A percentile compares a stretch with the other conserved stretches of the same genome.
phyloP scores from a whole-genome alignment of 257 asterid species.

The Penstemon barbatus region DNA sequence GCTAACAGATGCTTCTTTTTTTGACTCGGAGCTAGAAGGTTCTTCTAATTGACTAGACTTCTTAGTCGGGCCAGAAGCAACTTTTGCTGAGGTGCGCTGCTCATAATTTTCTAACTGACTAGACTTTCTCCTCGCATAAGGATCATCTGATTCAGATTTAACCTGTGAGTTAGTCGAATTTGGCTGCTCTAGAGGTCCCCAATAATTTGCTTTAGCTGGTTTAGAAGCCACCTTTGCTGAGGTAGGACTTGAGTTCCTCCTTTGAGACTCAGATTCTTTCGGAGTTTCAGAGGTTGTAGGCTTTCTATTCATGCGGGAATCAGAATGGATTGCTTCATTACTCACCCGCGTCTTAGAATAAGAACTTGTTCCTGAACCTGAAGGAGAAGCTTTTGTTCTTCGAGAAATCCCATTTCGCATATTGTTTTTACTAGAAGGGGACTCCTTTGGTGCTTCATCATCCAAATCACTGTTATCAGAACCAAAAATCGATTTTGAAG shows the following conservation, averaged over 20 bases:
- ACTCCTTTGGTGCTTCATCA: conserved; percentile 46
- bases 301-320: conserved; percentile 35
- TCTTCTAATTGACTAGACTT: conserved; percentile 38
- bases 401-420: conserved; percentile 59
- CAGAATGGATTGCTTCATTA: conserved; percentile 35
- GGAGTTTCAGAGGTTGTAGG: conserved; percentile 32
- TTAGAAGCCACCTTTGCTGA: conserved; percentile 32
- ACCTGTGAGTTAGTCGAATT: conserved; percentile 21
- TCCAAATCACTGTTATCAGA: conserved; percentile 62
- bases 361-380: conserved; percentile 34
- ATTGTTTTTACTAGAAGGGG: conserved; percentile 38
- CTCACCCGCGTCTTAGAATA: conserved; percentile 29
- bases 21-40: conserved; percentile 31
- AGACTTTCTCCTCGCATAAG: conserved; percentile 29
- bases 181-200: conserved; percentile 33
- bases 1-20: conserved; percentile 26
- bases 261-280: conserved; percentile 31
- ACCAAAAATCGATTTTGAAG: conserved; percentile 39
- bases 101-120: conserved; percentile 31
- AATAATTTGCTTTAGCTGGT: conserved; percentile 33
- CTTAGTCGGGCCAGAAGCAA: conserved; percentile 33
- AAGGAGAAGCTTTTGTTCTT: conserved; percentile 58
- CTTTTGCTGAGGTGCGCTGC: conserved; percentile 37
- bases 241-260: conserved; percentile 34
- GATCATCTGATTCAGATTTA: conserved; percentile 20